phyloP scores from a whole-genome alignment of 2,329 filamentous ascomycete species.

The Xylariaceae sp. region DNA sequence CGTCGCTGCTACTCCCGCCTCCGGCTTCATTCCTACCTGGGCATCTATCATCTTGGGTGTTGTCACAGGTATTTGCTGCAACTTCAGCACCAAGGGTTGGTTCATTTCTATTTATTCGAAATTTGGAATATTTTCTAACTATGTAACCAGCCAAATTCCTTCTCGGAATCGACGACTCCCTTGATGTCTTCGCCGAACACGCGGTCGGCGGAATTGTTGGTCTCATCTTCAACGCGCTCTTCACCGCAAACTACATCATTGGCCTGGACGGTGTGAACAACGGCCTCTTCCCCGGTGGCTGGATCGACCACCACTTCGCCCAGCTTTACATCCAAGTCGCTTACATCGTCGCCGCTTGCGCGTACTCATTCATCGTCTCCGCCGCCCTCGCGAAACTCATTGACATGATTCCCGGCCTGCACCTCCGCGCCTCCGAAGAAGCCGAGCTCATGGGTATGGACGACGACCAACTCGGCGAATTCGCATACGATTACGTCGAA shows the following conservation, averaged over 20 bases:
- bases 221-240: constrained; percentile 67
- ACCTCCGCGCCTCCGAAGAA: constrained; percentile 74
- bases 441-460: constrained; percentile 85
- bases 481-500: constrained; percentile 87
- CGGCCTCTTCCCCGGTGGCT: constrained; percentile 58
- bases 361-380: constrained; percentile 69
- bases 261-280: constrained; percentile 74
- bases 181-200: constrained; percentile 69
- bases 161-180: constrained; percentile 62
- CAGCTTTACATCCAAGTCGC: constrained; percentile 76
- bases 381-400: constrained; percentile 68
- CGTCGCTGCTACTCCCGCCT: constrained; percentile 64
- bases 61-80: constrained; percentile 60
- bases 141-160: constrained; percentile 49
- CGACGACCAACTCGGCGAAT: constrained; percentile 84
- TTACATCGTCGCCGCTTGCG: constrained; percentile 61
- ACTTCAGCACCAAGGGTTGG: constrained; percentile 60
- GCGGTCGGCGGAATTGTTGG: constrained; percentile 64
- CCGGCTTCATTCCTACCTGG: constrained; percentile 63
- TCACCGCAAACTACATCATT: constrained; percentile 64
- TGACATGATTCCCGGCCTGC: constrained; percentile 69
- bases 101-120: neutral
- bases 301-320: constrained; percentile 68
- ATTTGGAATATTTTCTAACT: neutral
- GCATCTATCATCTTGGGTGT: constrained; percentile 62